A percentile compares a stretch with the other conserved stretches of the same genome.
Evolutionary conservation across 148 eudicot species (phyloP).

Genomic region (Fagopyrum homotropicum): DNA sequence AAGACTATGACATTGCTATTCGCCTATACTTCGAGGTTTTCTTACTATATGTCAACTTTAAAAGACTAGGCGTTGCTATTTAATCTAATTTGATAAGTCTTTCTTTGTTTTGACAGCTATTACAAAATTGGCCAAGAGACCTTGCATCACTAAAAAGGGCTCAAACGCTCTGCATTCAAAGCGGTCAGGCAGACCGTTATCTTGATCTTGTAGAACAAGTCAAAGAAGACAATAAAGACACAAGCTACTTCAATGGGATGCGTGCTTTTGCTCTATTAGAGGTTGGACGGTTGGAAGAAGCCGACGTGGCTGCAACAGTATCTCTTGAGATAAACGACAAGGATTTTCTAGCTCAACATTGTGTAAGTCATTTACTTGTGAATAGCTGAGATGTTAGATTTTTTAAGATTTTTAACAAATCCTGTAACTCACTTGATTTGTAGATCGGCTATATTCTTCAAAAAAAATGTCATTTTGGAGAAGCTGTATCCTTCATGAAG

Average conservation of each 20-base stretch:
- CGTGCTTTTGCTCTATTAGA: conserved; percentile 82
- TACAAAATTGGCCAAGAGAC: conserved; percentile 70
- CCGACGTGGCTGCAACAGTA: conserved; percentile 57
- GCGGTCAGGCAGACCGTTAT: conserved; percentile 66
- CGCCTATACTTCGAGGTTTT: conserved; percentile 56
- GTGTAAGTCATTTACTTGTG: conserved; percentile 43
- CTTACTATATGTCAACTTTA: neutral
- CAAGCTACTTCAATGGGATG: conserved; percentile 75
- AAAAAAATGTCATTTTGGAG: conserved; percentile 61
- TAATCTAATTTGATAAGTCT: neutral
- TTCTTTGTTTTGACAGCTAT: conserved; percentile 33
- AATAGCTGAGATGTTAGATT: neutral
- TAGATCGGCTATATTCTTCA: conserved; percentile 88
- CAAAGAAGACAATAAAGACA: conserved; percentile 47
- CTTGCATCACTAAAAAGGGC: conserved; percentile 72
- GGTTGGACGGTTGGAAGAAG: conserved; percentile 64
- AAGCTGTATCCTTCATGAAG: conserved; percentile 78
- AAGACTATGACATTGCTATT: conserved; percentile 68
- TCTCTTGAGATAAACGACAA: conserved; percentile 63
- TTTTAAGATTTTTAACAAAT: neutral
- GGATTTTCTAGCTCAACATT: conserved; percentile 86
- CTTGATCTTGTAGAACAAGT: conserved; percentile 75
- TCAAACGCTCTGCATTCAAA: conserved; percentile 75
- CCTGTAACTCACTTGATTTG: conserved; percentile 16
- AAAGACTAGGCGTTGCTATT: neutral